Evolutionary conservation across 805 yeast species (phyloP), one percentile per base, ranked within the genome.

Genomic region (Kodamaea jinghongensis): DNA sequence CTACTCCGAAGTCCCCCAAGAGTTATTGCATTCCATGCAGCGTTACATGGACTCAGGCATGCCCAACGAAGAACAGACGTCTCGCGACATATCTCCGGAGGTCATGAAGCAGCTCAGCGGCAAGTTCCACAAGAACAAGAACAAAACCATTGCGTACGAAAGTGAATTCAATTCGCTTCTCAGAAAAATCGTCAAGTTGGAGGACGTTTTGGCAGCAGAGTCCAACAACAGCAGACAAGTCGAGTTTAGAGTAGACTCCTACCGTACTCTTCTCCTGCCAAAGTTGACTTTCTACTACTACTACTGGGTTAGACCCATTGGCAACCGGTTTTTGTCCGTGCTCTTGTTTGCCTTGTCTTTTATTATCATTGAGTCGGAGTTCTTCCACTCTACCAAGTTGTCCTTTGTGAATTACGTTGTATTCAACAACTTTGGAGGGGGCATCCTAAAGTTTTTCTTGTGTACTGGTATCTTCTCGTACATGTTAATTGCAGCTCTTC

Each of bases 401-500:
- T 84, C 91, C 8, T 56, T 85, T 3, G 72, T 86, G 31, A 83
- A 84, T 44, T 28, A 67, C 2, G 46, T 79, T 3, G 55, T 80
- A 17, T 55, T 46, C 44, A 28, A 43, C 13, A 46, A 49, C n/a
- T 20, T 20, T 20, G 52, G 50, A 26, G 16, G 34, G 12, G 52
- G 47, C 23, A 35, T 61, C 4, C 47, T 62, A 13, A 62, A 71
- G 49, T 56, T 74, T 38, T 32, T 76, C 33, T 57, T 65, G 5
- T 69, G 80, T 1, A 42, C 53, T 12, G 56, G 76, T 25, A 42
- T 67, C 1, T 62, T 83, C 16, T 72, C 79, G 2, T 84, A 78
- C 59, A 85, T 87, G 89, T 71, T 85, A 43, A 48, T 78, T n/a
- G 68, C 82, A 20, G 73, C 93, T 1, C 69, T 84, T 54, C 70